Conservation (phyloP, 192 early-diverging fungal species). For the Coemansia sp. region DNA sequence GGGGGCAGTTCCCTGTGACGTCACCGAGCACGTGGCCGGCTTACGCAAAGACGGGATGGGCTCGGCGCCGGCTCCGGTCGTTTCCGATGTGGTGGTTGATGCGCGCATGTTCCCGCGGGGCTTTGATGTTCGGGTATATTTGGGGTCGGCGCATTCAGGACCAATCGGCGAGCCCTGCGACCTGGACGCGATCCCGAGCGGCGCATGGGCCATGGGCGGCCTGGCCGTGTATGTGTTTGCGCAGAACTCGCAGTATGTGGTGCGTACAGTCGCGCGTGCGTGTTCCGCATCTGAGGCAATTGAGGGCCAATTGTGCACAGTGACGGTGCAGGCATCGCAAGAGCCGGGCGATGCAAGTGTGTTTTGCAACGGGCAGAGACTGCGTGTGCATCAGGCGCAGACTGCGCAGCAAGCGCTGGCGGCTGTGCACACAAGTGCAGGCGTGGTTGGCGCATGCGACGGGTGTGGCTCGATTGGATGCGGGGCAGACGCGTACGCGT, state of each 20-base stretch:
- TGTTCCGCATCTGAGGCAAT: not conserved
- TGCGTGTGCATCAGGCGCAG: slow-evolving; percentile 28
- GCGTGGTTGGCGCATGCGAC: slow-evolving; percentile 11
- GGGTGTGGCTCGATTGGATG: slow-evolving; percentile 23
- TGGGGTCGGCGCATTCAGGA: slow-evolving; percentile 1
- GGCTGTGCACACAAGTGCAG: slow-evolving; percentile 17
- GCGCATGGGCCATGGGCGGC: slow-evolving; percentile 12
- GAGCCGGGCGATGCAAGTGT: not conserved
- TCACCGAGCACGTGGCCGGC: slow-evolving; percentile 7
- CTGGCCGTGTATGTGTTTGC: slow-evolving; percentile 34
- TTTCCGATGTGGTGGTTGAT: slow-evolving; percentile 38
- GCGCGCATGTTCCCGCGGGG: slow-evolving; percentile 22
- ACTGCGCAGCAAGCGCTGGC: slow-evolving; percentile 23
- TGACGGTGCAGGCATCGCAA: slow-evolving; percentile 7
- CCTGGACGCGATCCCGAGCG: slow-evolving; percentile 6
- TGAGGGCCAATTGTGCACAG: slow-evolving; percentile 8
- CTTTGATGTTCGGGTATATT: slow-evolving; percentile 9
- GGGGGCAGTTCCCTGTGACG: not conserved
- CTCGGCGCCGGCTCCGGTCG: slow-evolving; percentile 22
- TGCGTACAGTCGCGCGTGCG: too few species aligned
- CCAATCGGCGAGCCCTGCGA: slow-evolving; percentile 9
- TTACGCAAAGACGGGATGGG: slow-evolving; percentile 27
- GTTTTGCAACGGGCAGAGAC: slow-evolving; percentile 34
- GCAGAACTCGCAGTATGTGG: not conserved
- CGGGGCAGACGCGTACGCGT: not conserved